Percentiles rank a stretch among this genome's conserved stretches.
Conservation (phyloP, 2,329 filamentous ascomycete genomes). For the Ascochyta fabae region DNA sequence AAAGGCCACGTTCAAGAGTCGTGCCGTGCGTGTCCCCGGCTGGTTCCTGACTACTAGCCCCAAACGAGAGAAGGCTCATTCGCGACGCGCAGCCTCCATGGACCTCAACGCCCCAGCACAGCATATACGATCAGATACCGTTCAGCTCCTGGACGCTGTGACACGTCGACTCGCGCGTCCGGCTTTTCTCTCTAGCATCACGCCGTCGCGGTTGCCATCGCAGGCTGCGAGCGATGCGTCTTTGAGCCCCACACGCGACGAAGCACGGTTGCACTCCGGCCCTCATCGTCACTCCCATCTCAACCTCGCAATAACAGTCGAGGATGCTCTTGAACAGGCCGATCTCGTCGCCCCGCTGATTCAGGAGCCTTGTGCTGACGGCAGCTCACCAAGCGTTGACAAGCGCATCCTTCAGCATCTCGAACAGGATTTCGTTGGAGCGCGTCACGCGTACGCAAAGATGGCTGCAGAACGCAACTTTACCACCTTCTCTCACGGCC, state of each 20-base stretch:
- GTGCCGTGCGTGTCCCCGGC: slow-evolving; percentile 16
- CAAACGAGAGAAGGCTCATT: slow-evolving; percentile 38
- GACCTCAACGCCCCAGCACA: slow-evolving; percentile 30
- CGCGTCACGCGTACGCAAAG: slow-evolving; percentile 38
- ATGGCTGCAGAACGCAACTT: slow-evolving; percentile 51
- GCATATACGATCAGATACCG: slow-evolving; percentile 35
- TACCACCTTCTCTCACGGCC: slow-evolving; percentile 72
- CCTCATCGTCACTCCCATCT: slow-evolving; percentile 36
- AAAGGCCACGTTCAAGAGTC: slow-evolving; percentile 38
- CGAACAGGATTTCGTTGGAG: slow-evolving; percentile 36
- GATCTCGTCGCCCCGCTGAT: slow-evolving; percentile 44
- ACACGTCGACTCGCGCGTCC: slow-evolving; percentile 42
- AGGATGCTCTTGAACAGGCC: slow-evolving; percentile 41
- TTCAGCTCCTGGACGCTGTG: slow-evolving; percentile 45
- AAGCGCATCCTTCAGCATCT: slow-evolving; percentile 35
- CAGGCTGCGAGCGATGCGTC: slow-evolving; percentile 49
- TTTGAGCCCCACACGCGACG: slow-evolving; percentile 43
- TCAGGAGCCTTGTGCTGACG: slow-evolving; percentile 45
- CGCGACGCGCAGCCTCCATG: slow-evolving; percentile 40
- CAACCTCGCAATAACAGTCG: slow-evolving; percentile 30
- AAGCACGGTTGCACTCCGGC: slow-evolving; percentile 39
- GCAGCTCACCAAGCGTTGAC: slow-evolving; percentile 33
- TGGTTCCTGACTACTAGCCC: slow-evolving; percentile 32
- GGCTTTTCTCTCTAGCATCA: slow-evolving; percentile 44
- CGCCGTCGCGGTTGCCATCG: slow-evolving; percentile 46